Percentiles rank a stretch among this genome's conserved stretches.
Conservation (phyloP, 306 rosid species). For the Inga laurina region DNA sequence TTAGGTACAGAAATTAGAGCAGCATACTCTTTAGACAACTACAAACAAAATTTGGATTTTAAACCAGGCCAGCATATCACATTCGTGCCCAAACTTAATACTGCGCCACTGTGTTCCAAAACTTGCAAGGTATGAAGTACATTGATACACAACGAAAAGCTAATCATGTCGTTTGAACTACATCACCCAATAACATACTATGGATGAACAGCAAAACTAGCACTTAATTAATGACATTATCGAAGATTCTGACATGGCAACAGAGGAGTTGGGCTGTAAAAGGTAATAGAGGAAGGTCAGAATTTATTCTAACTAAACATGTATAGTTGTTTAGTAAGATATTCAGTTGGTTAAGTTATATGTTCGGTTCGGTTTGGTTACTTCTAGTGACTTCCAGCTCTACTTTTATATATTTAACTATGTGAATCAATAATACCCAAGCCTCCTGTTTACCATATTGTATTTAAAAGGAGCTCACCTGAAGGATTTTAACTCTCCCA, state of each 20-base stretch:
- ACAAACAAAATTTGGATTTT: not conserved
- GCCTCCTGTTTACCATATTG: not conserved
- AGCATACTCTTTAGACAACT: not conserved
- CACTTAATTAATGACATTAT: not conserved
- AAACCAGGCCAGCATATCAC: not conserved
- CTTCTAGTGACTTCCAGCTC: not conserved
- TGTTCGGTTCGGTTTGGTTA: not conserved
- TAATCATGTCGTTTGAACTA: not conserved
- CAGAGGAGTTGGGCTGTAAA: not conserved
- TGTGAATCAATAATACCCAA: not conserved
- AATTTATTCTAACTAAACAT: not conserved
- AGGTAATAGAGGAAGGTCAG: not conserved
- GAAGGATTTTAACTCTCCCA: conserved; percentile 93
- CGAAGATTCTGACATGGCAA: not conserved
- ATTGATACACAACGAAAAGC: not conserved
- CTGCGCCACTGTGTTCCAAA: not conserved
- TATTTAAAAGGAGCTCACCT: conserved; percentile 50
- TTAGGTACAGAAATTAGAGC: not conserved
- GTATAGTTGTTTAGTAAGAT: not conserved
- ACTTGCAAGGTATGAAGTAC: not conserved
- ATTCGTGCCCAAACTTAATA: not conserved
- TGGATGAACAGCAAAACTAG: not conserved
- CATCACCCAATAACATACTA: not conserved
- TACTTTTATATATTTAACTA: not conserved
- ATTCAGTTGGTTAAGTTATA: not conserved